These are phyloP conservation scores for Penicillium alfredii DNA, from an alignment of 495 filamentous ascomycete species.

Conservation along the genomic window DNA sequence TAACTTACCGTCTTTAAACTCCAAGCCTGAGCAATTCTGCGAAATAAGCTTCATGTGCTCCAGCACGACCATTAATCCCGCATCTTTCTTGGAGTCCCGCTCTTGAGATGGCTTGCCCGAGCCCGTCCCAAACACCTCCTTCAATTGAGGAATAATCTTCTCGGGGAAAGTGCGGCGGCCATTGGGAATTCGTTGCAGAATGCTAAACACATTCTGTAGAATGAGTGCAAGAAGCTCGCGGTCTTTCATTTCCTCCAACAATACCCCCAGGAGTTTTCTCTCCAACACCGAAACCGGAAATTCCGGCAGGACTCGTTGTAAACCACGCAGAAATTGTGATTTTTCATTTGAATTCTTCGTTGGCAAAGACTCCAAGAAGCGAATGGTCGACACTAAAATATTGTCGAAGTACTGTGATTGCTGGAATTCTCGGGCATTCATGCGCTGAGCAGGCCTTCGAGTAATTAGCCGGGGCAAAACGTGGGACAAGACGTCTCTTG, in stretches of 20 bases:
- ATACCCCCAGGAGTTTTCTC: slow-evolving; percentile 81
- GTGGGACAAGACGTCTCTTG: slow-evolving; percentile 64
- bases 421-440: slow-evolving; percentile 89
- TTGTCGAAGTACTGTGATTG: slow-evolving; percentile 94
- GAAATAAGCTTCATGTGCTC: slow-evolving; percentile 73
- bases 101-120: slow-evolving; percentile 49
- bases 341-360: slow-evolving; percentile 91
- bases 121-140: slow-evolving; percentile 68
- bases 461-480: slow-evolving; percentile 82
- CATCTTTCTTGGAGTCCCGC: slow-evolving; percentile 76
- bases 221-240: slow-evolving; percentile 76
- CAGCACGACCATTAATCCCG: slow-evolving; percentile 80
- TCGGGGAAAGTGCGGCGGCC: slow-evolving; percentile 74
- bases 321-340: slow-evolving; percentile 79
- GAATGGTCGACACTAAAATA: slow-evolving; percentile 88
- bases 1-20: slow-evolving; percentile 82
- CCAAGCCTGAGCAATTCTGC: slow-evolving; percentile 76
- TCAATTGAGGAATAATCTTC: slow-evolving; percentile 73
- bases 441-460: slow-evolving; percentile 73
- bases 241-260: slow-evolving; percentile 91
- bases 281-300: slow-evolving; percentile 92
- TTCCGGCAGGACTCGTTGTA: slow-evolving; percentile 77
- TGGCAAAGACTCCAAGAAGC: slow-evolving; percentile 84
- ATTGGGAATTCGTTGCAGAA: slow-evolving; percentile 67
- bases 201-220: slow-evolving; percentile 84